Conservation (phyloP, 2,329 filamentous ascomycete species). For the Teratosphaeria destructans region DNA sequence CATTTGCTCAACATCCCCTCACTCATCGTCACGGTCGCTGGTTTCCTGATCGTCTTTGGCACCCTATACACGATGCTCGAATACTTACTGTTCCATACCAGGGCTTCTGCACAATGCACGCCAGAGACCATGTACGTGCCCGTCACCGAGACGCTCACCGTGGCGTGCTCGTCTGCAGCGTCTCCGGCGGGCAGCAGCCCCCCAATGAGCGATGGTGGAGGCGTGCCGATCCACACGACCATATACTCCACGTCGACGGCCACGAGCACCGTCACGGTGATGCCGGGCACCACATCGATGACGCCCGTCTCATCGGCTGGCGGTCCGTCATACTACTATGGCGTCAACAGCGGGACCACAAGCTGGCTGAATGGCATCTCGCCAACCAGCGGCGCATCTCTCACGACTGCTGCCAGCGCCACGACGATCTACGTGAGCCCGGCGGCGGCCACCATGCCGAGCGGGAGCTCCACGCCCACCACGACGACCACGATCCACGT, state of each 20-base stretch:
- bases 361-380: constrained; percentile 18
- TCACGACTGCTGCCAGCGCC: constrained; percentile 10
- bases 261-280: constrained; percentile 13
- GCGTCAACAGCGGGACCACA: constrained; percentile 12
- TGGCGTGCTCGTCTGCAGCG: neutral
- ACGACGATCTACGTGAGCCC: constrained; percentile 13
- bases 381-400: constrained; percentile 14
- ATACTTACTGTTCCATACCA: constrained; percentile 20
- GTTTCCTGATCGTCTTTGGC: constrained; percentile 17
- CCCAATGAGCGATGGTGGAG: neutral
- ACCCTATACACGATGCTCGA: constrained; percentile 12
- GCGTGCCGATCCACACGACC: constrained; percentile 3
- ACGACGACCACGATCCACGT: constrained; percentile 8
- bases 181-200: neutral
- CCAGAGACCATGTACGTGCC: constrained; percentile 17
- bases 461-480: constrained; percentile 7
- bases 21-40: constrained; percentile 9
- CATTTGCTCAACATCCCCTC: neutral
- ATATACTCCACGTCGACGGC: constrained; percentile 9
- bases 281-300: constrained; percentile 1
- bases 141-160: constrained; percentile 8
- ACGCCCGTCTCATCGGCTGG: constrained; percentile 2
- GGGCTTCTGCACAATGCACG: constrained; percentile 18
- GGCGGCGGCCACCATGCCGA: constrained; percentile 5
- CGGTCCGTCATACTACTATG: constrained; percentile 8